Percentiles rank a stretch among this genome's conserved stretches.
Evolutionary conservation across 306 rosid species (phyloP).

Genomic region (Quercus ilex): DNA sequence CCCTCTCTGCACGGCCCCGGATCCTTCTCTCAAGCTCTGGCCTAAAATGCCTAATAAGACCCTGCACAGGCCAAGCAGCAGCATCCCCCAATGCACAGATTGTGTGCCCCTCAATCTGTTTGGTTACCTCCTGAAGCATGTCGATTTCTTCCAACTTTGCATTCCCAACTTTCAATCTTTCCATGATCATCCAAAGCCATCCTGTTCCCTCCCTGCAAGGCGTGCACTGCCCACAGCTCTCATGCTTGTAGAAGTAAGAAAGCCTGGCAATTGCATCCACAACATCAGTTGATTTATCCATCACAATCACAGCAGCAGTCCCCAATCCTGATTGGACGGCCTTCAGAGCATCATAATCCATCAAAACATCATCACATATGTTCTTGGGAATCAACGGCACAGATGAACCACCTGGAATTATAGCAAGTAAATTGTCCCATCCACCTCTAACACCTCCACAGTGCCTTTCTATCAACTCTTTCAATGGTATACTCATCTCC

Average conservation of each 20-base stretch:
- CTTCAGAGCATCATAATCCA: constrained; percentile 97
- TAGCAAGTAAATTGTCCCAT: constrained; percentile 93
- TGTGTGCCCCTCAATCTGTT: constrained; percentile 98
- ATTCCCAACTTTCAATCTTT: constrained; percentile 94
- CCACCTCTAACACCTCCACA: constrained; percentile 99
- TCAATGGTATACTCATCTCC: constrained; percentile 96
- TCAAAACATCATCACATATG: constrained; percentile 84
- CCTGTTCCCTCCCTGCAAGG: constrained; percentile 99
- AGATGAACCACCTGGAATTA: constrained; percentile 98
- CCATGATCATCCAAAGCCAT: constrained; percentile 99
- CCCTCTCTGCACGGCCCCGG: constrained; percentile 81
- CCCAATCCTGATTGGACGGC: constrained; percentile 88
- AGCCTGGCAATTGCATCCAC: constrained; percentile 99
- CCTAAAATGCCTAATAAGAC: constrained; percentile 96
- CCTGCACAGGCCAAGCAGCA: constrained; percentile 99
- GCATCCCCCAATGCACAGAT: constrained; percentile 98
- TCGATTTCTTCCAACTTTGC: constrained; percentile 97
- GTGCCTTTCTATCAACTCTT: constrained; percentile 96
- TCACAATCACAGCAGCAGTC: constrained; percentile 98
- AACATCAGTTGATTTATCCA: constrained; percentile 95
- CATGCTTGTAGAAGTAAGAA: constrained; percentile 98
- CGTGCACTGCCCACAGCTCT: constrained; percentile 99
- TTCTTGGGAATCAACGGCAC: constrained; percentile 90
- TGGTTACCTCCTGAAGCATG: constrained; percentile 98
- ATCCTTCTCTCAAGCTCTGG: constrained; percentile 99